Base-by-base conservation (phyloP, 2,329 filamentous ascomycete species). In the Fusarium newnesense region DNA sequence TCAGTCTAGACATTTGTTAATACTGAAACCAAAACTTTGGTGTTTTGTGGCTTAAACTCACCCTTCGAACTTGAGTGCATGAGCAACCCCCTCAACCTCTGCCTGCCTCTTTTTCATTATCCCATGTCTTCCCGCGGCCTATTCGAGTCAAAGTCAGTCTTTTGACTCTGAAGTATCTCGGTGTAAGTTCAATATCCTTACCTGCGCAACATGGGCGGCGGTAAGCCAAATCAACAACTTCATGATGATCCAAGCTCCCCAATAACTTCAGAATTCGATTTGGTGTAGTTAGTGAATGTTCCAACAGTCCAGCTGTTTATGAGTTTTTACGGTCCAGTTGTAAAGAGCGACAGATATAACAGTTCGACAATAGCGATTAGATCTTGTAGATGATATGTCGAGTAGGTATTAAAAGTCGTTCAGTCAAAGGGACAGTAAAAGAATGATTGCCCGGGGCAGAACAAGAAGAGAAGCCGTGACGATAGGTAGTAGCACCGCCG, bases 301-400 rank as follows among this genome's bases (percentile, higher is more conserved):
- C 32, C 61, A 77, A 77, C 77, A 77, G 76, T 77, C 75, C 77
- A 77, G 77, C 77, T 70, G 70, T 76, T 70, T 69, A 46, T 63
- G n/a, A 15, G 32, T 24, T 42, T 28, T 52, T 37, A 24, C 28
- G 57, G 39, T 44, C 34, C 26, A 57, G 30, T 19, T 58, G 37
- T 32, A 76, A 69, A 53, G 64, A 69, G 46, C 67, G 69, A 66
- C 65, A 46, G 56, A 19, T 57, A 46, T 36, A 57, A 40, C 49
- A 53, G 18, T 18, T 47, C 60, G 60, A 58, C 53, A 52, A 36
- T 34, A 28, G 37, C 32, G 59, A 66, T 30, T 40, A 39, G 36
- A 39, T 34, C 16, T 21, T 26, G 34, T n/a, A 12, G 36, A 30
- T 46, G 53, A 37, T 62, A 59, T 69, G 40, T 49, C 60, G 54